A percentile compares a stretch with the other conserved stretches of the same genome.
phyloP scores from a whole-genome alignment of 1,284 basidiomycete genomes.

The Puccinia coronata region DNA sequence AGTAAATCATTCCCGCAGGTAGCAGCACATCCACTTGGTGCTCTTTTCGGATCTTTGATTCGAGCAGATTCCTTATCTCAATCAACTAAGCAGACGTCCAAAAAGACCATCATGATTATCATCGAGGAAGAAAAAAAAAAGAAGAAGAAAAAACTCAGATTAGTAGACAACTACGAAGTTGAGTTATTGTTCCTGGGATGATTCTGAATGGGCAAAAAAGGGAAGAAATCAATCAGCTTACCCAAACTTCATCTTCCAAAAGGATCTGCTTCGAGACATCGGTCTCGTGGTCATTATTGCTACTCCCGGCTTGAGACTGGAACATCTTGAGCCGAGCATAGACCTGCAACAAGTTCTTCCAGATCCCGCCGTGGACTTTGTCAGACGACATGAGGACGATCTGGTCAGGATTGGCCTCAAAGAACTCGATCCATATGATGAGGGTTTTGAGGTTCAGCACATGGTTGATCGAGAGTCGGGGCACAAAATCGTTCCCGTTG shows the following conservation, averaged over 20 bases:
- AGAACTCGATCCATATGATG: conserved; percentile 26
- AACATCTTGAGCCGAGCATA: neutral
- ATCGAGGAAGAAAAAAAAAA: too few species aligned
- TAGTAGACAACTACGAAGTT: too few species aligned
- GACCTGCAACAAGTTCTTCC: conserved; percentile 13
- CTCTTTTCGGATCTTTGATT: conserved; percentile 17
- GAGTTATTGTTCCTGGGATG: neutral
- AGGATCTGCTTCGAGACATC: neutral
- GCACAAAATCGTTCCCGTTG: conserved; percentile 77
- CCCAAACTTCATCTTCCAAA: conserved; percentile 18
- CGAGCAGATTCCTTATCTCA: conserved; percentile 9
- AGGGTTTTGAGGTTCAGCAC: conserved; percentile 61
- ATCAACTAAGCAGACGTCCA: conserved; percentile 7
- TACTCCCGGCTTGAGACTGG: neutral
- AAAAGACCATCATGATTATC: neutral
- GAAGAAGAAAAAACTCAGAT: neutral
- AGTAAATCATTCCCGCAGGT: conserved; percentile 2
- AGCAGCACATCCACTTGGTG: conserved; percentile 21
- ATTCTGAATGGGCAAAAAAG: neutral
- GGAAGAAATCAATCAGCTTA: neutral
- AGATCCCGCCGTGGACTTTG: neutral
- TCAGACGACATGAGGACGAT: neutral
- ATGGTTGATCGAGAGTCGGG: conserved; percentile 73
- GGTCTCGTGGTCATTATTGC: neutral
- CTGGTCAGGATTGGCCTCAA: neutral